Evolutionary conservation across 768 basidiomycete genomes (phyloP).

Genomic region (Galerina marginata): DNA sequence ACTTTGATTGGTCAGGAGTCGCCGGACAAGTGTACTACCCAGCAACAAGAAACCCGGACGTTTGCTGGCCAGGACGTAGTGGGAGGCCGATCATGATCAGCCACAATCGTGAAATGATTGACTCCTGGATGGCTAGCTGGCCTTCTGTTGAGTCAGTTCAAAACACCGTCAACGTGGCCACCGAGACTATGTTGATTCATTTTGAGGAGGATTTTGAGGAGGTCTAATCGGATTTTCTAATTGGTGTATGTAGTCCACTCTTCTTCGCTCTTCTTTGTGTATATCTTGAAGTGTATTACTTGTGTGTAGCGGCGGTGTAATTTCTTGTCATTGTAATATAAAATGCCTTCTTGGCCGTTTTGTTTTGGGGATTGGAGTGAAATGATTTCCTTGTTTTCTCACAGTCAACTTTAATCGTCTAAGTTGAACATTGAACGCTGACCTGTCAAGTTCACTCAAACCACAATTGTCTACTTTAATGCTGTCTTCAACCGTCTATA

Average conservation of each 20-base stretch:
- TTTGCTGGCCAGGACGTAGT: background rate
- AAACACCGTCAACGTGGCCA: background rate
- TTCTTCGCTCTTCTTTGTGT: background rate
- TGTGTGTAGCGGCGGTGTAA: background rate
- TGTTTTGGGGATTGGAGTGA: background rate
- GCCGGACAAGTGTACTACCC: background rate
- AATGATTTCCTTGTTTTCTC: background rate
- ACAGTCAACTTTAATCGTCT: background rate
- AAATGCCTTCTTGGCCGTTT: too few relatives aligned
- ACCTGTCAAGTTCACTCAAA: background rate
- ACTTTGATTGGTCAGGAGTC: background rate
- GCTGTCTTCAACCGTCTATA: background rate
- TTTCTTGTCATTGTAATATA: too few relatives aligned
- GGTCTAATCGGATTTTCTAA: background rate
- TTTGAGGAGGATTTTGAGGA: background rate
- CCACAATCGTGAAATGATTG: background rate
- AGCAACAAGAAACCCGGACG: background rate
- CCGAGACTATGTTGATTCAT: background rate
- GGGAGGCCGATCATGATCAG: background rate
- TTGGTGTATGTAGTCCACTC: background rate
- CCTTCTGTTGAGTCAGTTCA: background rate
- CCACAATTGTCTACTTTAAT: background rate
- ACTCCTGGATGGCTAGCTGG: background rate
- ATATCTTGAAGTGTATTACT: background rate
- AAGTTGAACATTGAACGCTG: background rate